Evolutionary conservation across 2,329 filamentous ascomycete species (phyloP), one percentile per base, ranked within the genome.

Genomic region (Cladosporium halotolerans): DNA sequence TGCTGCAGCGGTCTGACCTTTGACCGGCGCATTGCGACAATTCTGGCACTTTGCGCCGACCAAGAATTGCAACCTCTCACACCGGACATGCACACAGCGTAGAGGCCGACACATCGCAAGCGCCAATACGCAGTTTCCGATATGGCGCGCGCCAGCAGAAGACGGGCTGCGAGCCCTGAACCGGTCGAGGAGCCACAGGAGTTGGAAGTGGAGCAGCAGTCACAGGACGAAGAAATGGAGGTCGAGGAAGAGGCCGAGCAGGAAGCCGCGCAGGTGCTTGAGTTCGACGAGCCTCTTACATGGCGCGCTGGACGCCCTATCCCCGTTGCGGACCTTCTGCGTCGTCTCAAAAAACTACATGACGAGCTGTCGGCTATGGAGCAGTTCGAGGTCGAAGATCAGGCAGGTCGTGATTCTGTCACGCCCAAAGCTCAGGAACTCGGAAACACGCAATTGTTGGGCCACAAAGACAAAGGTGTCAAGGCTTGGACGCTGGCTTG

Each of bases 231-330:
- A 11, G 56, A 60, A 32, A 55, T 40, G n/a, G 56, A 55, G 19
- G 49, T 57, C 23, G 59, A 56, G 18, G 56, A 57, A 6, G 57
- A 55, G 18, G 32, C 10, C 5, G 43, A 57, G 9, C 56, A 58
- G 5, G 57, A 57, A 19, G 16, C 51, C 4, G 49, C 57, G 9
- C 53, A 58, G 19, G 23, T 38, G 11, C 81, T 99, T 45, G 76
- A 83, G 61, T 97, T 97, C 78, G 82, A 91, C 64, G 85, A 96
- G 67, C 79, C 89, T 58, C 77, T 99, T 54, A 88, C 89, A 68
- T 96, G 93, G 88, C 87, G 87, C 67, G 89, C 91, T 41, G 93
- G 92, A 55, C 93, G 89, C 72, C 83, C 90, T 49, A 96, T 99
- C 65, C 77, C 87, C 36, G 88, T 91, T 45, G 84, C 82, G 59